Evolutionary conservation across 1,139 yeast genomes (phyloP).

Genomic region (Kurtzmaniella quercitrusa): DNA sequence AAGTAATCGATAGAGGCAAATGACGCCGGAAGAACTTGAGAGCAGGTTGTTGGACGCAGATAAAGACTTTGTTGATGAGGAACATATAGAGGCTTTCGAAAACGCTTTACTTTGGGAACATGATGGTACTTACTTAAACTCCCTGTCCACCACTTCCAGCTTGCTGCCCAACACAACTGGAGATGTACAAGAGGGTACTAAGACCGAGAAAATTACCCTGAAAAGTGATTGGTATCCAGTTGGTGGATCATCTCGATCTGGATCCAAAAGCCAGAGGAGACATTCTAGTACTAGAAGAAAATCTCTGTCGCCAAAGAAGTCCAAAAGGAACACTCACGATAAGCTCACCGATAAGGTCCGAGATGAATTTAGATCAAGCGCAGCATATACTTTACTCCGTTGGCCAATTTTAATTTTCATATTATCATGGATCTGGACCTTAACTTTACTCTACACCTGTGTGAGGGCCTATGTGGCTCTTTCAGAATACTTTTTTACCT

Average conservation of each 20-base stretch:
- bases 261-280: neutral
- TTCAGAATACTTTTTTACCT: constrained; percentile 54
- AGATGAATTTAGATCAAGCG: constrained; percentile 44
- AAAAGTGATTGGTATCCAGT: constrained; percentile 71
- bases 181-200: constrained; percentile 2
- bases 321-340: constrained; percentile 2
- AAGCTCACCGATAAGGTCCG: constrained; percentile 21
- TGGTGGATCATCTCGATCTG: constrained; percentile 12
- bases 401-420: constrained; percentile 62
- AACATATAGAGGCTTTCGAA: constrained; percentile 39
- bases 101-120: constrained; percentile 40
- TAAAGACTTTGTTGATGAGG: constrained; percentile 31
- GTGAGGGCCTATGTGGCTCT: constrained; percentile 62
- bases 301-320: neutral
- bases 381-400: constrained; percentile 52
- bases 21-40: neutral
- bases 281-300: neutral
- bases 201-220: constrained; percentile 45
- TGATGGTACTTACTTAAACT: constrained; percentile 16
- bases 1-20: neutral
- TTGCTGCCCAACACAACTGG: constrained; percentile 2
- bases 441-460: constrained; percentile 47
- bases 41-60: constrained; percentile 25
- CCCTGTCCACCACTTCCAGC: constrained; percentile 9
- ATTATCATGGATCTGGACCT: constrained; percentile 48